A percentile compares a stretch with the other conserved stretches of the same genome.
phyloP scores from a whole-genome alignment of 2,329 filamentous ascomycete genomes.

The Zasmidium cellare region DNA sequence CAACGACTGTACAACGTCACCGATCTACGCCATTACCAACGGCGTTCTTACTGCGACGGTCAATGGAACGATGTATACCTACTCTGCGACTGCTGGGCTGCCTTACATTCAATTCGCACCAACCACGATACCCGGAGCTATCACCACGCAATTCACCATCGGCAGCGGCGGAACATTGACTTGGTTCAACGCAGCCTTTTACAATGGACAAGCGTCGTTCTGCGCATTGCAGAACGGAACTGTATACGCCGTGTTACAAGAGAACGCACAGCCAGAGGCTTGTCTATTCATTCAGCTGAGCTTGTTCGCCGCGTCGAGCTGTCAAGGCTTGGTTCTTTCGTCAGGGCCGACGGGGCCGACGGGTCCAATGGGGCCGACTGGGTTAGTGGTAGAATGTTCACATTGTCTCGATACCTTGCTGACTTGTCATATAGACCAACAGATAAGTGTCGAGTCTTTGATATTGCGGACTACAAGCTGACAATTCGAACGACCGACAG shows the following conservation, averaged over 20 bases:
- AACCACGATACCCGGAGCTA: conserved; percentile 25
- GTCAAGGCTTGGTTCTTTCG: conserved; percentile 22
- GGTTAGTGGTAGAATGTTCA: background rate
- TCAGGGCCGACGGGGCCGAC: conserved; percentile 16
- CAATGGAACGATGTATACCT: conserved; percentile 27
- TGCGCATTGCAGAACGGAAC: conserved; percentile 32
- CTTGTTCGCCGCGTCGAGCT: conserved; percentile 27
- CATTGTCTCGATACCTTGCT: too few relatives aligned
- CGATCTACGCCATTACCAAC: conserved; percentile 28
- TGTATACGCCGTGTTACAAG: conserved; percentile 30
- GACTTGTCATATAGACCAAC: too few relatives aligned
- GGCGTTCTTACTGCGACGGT: conserved; percentile 30
- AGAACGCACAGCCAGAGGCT: conserved; percentile 24
- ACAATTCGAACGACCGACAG: conserved; percentile 1
- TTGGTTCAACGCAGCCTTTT: conserved; percentile 30
- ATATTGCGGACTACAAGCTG: too few relatives aligned
- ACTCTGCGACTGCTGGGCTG: conserved; percentile 28
- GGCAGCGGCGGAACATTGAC: conserved; percentile 20
- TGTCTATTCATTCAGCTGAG: conserved; percentile 29
- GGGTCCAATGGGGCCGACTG: background rate
- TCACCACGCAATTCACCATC: conserved; percentile 28
- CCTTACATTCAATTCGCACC: conserved; percentile 27
- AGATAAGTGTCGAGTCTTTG: background rate
- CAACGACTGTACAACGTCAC: conserved; percentile 31
- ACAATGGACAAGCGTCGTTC: conserved; percentile 30